Conservation (phyloP, 805 yeast species). For the Wickerhamiella dianesei region DNA sequence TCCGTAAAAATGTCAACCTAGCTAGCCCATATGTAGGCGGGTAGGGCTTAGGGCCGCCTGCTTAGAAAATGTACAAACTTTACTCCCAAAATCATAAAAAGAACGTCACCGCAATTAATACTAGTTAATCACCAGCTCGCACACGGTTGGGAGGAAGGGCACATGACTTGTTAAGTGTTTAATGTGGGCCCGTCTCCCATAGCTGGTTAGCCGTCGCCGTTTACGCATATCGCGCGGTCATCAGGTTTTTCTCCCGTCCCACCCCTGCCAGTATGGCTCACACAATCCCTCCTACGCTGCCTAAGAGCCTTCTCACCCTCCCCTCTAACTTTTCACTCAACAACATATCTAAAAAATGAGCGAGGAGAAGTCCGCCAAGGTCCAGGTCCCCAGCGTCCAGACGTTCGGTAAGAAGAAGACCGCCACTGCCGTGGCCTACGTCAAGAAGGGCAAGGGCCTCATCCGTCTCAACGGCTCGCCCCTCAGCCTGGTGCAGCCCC, state of each 20-base stretch:
- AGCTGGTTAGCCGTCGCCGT: too few species aligned
- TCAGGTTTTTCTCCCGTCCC: not conserved
- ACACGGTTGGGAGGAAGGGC: too few species aligned
- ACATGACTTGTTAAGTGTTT: not conserved
- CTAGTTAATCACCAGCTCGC: too few species aligned
- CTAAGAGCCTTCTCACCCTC: not conserved
- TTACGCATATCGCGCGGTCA: not conserved
- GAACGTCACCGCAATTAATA: too few species aligned
- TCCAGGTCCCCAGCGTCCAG: constrained; percentile 31
- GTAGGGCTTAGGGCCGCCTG: not conserved
- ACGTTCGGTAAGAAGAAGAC: constrained; percentile 99
- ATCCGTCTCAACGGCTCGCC: constrained; percentile 99
- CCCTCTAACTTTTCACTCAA: not conserved
- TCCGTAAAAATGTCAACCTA: too few species aligned
- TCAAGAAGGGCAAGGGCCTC: constrained; percentile 98
- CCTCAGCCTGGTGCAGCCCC: constrained; percentile 98
- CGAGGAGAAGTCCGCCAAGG: not conserved
- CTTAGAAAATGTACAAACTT: not conserved
- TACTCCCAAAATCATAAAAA: too few species aligned
- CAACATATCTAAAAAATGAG: constrained; percentile 1
- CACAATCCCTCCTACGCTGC: not conserved
- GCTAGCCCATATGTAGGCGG: not conserved
- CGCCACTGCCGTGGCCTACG: constrained; percentile 99
- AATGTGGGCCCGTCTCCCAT: too few species aligned
- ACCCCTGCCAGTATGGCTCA: too few species aligned